Conservation (phyloP, 352 stramenopile genomes). For the Peronospora farinosa region DNA sequence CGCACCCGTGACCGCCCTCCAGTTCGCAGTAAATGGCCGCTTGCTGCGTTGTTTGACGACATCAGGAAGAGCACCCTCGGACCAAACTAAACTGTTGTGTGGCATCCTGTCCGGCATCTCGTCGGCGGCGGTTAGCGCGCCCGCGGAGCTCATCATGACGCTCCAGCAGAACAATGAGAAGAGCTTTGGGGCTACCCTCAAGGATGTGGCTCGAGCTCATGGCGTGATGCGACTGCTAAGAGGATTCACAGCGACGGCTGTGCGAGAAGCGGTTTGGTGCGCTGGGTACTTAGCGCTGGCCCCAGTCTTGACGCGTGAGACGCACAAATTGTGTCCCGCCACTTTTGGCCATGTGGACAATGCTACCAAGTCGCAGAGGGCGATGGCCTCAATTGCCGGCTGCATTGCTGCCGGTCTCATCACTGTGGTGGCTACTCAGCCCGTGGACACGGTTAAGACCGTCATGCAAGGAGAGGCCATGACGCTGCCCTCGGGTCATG, state of each 20-base stretch:
- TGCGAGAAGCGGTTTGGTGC: conserved; percentile 71
- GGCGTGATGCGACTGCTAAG: conserved; percentile 51
- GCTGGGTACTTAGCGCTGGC: conserved; percentile 72
- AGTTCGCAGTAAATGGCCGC: conserved; percentile 75
- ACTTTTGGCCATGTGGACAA: conserved; percentile 49
- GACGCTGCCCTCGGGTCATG: conserved; percentile 28
- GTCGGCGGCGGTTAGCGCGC: conserved; percentile 58
- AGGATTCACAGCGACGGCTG: conserved; percentile 49
- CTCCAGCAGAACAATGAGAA: conserved; percentile 80
- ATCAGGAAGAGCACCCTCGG: conserved; percentile 21
- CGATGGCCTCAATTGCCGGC: conserved; percentile 54
- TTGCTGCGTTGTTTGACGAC: conserved; percentile 37
- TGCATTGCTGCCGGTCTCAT: conserved; percentile 66
- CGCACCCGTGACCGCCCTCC: conserved; percentile 68
- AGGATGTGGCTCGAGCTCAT: conserved; percentile 42
- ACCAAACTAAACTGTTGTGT: conserved; percentile 53
- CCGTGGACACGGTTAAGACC: conserved; percentile 80
- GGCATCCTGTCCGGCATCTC: conserved; percentile 53
- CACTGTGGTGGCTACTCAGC: conserved; percentile 71
- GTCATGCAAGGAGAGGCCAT: conserved; percentile 80
- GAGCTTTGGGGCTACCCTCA: conserved; percentile 53
- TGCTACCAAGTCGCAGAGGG: conserved; percentile 53
- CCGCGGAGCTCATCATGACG: conserved; percentile 82
- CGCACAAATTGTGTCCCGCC: conserved; percentile 44
- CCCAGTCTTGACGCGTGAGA: conserved; percentile 55